Conservation (phyloP, 1,284 basidiomycete species). For the Dichomitus squalens region DNA sequence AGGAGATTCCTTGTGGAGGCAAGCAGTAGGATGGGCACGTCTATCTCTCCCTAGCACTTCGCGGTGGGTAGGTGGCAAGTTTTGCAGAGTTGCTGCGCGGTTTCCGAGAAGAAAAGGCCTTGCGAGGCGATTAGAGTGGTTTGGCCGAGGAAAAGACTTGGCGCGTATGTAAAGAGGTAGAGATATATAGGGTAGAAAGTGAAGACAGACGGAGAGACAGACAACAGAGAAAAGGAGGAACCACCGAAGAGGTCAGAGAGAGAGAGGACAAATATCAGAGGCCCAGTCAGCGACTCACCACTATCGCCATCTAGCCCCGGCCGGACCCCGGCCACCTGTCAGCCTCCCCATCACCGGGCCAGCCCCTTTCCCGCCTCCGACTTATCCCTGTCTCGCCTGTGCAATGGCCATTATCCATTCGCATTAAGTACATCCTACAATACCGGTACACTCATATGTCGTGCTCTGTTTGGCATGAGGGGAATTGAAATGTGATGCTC, state of each 20-base stretch:
- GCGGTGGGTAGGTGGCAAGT: conserved; percentile 20
- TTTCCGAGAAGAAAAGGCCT: conserved; percentile 28
- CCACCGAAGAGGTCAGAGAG: conserved; percentile 34
- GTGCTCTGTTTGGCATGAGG: background rate
- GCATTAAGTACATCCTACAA: background rate
- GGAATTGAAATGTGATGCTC: background rate
- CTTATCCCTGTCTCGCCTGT: background rate
- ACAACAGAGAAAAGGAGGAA: conserved; percentile 35
- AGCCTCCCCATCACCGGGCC: conserved; percentile 1
- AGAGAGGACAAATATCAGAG: conserved; percentile 27
- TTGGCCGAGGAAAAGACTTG: conserved; percentile 29
- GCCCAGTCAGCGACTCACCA: conserved; percentile 4
- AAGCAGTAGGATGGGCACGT: conserved; percentile 29
- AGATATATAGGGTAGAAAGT: conserved; percentile 40
- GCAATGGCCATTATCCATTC: background rate
- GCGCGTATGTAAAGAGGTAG: conserved; percentile 37
- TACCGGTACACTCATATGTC: background rate
- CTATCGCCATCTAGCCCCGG: conserved; percentile 23
- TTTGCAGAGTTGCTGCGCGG: conserved; percentile 25
- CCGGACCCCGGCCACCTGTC: conserved; percentile 26
- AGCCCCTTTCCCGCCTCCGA: background rate
- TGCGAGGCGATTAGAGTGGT: conserved; percentile 32
- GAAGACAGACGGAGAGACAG: conserved; percentile 36
- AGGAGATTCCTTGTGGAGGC: conserved; percentile 12
- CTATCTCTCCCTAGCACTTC: conserved; percentile 34